A percentile compares a stretch with the other conserved stretches of the same genome.
These are phyloP conservation scores for Melastoma malabathricum DNA, from an alignment of 345 rosid species.

Conservation along the genomic window DNA sequence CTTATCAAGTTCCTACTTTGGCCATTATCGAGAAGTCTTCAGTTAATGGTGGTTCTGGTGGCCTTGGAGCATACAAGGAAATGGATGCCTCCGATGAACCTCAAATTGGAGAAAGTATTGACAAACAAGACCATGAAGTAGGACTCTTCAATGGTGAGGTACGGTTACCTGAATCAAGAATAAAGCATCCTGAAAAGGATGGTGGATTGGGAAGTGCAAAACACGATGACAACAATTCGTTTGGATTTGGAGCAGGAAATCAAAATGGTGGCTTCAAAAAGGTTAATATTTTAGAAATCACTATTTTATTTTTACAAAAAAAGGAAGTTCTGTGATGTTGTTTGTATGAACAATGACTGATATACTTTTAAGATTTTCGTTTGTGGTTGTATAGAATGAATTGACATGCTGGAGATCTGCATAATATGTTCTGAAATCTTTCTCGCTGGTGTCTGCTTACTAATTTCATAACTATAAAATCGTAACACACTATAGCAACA, in stretches of 20 bases:
- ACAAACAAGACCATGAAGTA: constrained; percentile 28
- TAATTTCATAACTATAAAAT: no score
- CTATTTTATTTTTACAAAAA: not conserved
- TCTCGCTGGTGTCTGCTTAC: no score
- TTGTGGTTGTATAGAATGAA: no score
- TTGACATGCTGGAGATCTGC: no score
- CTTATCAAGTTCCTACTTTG: constrained; percentile 79
- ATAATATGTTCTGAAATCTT: no score
- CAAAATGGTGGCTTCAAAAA: constrained; percentile 44
- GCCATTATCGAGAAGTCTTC: constrained; percentile 47
- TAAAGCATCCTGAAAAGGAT: constrained; percentile 23
- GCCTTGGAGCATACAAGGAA: constrained; percentile 23
- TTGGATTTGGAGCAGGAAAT: constrained; percentile 37
- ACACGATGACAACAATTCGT: constrained; percentile 33
- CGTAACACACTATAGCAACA: no score
- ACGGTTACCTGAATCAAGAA: constrained; percentile 35
- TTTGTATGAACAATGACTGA: no score
- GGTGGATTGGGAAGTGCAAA: constrained; percentile 33
- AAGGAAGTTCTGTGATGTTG: no score
- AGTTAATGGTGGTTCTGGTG: constrained; percentile 24
- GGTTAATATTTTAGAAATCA: constrained; percentile 24
- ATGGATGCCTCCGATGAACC: constrained; percentile 18
- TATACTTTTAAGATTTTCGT: no score
- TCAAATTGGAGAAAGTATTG: constrained; percentile 21
- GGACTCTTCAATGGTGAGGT: constrained; percentile 27